Evolutionary conservation across 2,329 filamentous ascomycete genomes (phyloP).

Genomic region (Conoideocrella luteorostrata): DNA sequence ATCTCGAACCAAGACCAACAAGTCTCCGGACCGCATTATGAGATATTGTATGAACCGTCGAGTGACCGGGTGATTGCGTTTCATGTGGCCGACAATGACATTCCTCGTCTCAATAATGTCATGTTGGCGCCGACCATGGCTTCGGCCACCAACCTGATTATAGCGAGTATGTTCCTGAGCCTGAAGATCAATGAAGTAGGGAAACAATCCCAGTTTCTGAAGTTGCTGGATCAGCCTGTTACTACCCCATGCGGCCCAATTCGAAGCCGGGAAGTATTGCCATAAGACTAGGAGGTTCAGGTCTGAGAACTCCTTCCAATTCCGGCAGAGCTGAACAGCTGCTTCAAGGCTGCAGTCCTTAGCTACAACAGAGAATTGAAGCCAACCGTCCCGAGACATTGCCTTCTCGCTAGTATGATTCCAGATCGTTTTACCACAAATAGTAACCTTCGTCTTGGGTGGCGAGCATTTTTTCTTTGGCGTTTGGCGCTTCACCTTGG

Average conservation of each 20-base stretch:
- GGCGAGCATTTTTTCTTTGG: background rate
- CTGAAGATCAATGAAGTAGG: slow-evolving; percentile 20
- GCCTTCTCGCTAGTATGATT: slow-evolving; percentile 22
- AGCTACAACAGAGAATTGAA: slow-evolving; percentile 23
- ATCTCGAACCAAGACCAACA: slow-evolving; percentile 21
- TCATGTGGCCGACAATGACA: slow-evolving; percentile 22
- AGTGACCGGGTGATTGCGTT: slow-evolving; percentile 20
- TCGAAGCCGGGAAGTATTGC: slow-evolving; percentile 22
- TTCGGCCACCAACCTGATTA: slow-evolving; percentile 15
- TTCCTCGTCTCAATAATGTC: slow-evolving; percentile 22
- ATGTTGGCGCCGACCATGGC: slow-evolving; percentile 16
- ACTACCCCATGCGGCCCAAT: slow-evolving; percentile 18
- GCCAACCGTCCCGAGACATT: slow-evolving; percentile 25
- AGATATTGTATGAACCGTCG: slow-evolving; percentile 23
- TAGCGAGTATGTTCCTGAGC: slow-evolving; percentile 14
- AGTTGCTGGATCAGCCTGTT: slow-evolving; percentile 19
- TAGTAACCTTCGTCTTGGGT: slow-evolving; percentile 15
- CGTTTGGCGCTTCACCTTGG: background rate
- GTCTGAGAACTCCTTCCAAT: slow-evolving; percentile 23
- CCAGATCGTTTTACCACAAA: slow-evolving; percentile 23
- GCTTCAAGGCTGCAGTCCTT: slow-evolving; percentile 22
- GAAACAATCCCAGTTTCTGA: slow-evolving; percentile 20
- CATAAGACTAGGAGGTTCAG: slow-evolving; percentile 18
- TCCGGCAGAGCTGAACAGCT: slow-evolving; percentile 22
- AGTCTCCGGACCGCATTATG: slow-evolving; percentile 18